These are phyloP conservation scores for Solanum piurae DNA, from an alignment of 257 asterid genomes.

Conservation along the genomic window DNA sequence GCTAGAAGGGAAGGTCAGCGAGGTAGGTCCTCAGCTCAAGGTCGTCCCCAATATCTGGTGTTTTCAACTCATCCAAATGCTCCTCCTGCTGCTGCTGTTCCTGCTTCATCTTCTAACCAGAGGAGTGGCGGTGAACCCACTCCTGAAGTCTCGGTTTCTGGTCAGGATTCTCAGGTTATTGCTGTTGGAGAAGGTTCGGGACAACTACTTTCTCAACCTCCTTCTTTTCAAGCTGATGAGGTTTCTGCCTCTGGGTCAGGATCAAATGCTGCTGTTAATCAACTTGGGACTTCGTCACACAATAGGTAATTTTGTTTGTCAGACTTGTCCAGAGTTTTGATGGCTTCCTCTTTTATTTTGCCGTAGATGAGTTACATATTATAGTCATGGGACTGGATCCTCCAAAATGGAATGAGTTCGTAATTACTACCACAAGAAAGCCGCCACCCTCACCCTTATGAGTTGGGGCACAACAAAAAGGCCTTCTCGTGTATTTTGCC, in stretches of 20 bases:
- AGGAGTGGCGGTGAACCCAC: conserved; percentile 30
- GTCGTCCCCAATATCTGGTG: conserved; percentile 71
- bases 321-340: background rate
- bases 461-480: background rate
- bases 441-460: background rate
- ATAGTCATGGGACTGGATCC: background rate
- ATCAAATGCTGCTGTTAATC: conserved; percentile 32
- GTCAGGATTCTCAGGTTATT: conserved; percentile 32
- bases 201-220: conserved; percentile 16
- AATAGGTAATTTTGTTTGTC: conserved; percentile 30
- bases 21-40: conserved; percentile 62
- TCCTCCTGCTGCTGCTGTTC: conserved; percentile 25
- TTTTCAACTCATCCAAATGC: conserved; percentile 55
- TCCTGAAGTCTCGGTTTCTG: conserved; percentile 28
- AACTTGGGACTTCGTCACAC: conserved; percentile 28
- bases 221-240: conserved; percentile 38
- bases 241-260: conserved; percentile 29
- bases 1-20: conserved; percentile 76
- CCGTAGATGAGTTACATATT: background rate
- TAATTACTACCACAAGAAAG: background rate
- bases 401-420: background rate
- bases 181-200: conserved; percentile 46
- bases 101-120: conserved; percentile 15
- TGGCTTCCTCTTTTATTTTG: background rate
- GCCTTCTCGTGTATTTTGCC: background rate